Conservation (phyloP, 257 asterid genomes). For the Salvia miltiorrhiza region DNA sequence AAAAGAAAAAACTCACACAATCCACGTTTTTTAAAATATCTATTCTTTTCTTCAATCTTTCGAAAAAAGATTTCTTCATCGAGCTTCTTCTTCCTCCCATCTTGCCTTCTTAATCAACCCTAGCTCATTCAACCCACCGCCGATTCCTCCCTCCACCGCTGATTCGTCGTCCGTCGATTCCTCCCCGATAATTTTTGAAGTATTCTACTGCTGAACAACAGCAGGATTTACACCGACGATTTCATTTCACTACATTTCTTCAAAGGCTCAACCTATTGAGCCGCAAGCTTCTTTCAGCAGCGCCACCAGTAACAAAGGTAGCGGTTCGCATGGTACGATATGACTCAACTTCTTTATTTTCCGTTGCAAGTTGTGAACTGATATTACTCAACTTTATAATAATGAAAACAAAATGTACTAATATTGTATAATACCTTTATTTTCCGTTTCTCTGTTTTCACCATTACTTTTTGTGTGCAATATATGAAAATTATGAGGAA, state of each 20-base stretch:
- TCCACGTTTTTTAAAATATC: too few species aligned
- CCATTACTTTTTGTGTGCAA: background rate
- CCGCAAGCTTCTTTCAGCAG: slow-evolving; percentile 45
- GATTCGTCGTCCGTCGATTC: too few species aligned
- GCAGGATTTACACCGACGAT: slow-evolving; percentile 33
- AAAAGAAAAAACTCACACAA: too few species aligned
- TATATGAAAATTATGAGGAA: background rate
- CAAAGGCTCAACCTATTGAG: slow-evolving; percentile 51
- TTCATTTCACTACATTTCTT: slow-evolving; percentile 53
- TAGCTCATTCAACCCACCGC: too few species aligned
- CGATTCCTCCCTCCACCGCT: too few species aligned
- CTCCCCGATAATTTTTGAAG: too few species aligned
- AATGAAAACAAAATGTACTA: background rate
- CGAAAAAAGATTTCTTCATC: too few species aligned
- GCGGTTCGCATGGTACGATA: slow-evolving; percentile 54
- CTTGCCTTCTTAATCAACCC: too few species aligned
- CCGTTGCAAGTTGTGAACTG: background rate
- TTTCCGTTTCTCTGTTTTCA: background rate
- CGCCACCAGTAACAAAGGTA: slow-evolving; percentile 33
- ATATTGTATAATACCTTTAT: background rate
- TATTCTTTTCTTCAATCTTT: too few species aligned
- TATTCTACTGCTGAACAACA: slow-evolving; percentile 26
- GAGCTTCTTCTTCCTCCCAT: too few species aligned
- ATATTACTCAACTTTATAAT: background rate
- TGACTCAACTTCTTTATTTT: slow-evolving; percentile 5